phyloP scores from a whole-genome alignment of 2,329 filamentous ascomycete species.

The Atkinsonella texensis region DNA sequence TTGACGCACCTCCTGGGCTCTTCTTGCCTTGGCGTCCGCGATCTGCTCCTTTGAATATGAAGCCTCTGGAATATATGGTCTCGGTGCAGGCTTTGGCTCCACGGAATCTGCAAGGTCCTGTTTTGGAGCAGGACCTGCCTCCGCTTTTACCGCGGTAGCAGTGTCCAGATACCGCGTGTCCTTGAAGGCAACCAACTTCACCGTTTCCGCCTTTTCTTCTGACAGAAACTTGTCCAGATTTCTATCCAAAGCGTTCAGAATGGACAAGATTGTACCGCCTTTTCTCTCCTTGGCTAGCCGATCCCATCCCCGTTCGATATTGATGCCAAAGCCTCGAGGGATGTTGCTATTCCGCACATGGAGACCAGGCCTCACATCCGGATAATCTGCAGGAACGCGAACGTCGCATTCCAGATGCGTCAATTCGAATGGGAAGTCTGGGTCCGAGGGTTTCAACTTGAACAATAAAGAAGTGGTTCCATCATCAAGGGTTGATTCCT shows the following conservation, averaged over 20 bases:
- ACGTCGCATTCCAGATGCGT: slow-evolving; percentile 56
- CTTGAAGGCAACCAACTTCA: slow-evolving; percentile 53
- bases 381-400: slow-evolving; percentile 52
- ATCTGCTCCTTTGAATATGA: slow-evolving; percentile 49
- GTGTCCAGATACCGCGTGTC: slow-evolving; percentile 38
- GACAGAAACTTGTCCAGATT: slow-evolving; percentile 59
- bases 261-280: slow-evolving; percentile 47
- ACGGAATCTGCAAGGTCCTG: background rate
- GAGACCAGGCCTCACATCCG: slow-evolving; percentile 43
- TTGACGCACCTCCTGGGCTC: slow-evolving; percentile 56
- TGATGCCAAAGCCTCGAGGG: slow-evolving; percentile 59
- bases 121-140: slow-evolving; percentile 3
- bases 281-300: slow-evolving; percentile 44
- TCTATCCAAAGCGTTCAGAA: slow-evolving; percentile 60
- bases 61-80: slow-evolving; percentile 29
- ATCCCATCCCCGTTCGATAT: slow-evolving; percentile 65
- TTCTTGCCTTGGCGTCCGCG: slow-evolving; percentile 46
- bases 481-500: slow-evolving; percentile 29
- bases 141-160: slow-evolving; percentile 3
- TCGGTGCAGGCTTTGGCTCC: slow-evolving; percentile 9
- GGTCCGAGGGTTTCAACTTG: slow-evolving; percentile 60
- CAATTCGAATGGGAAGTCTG: slow-evolving; percentile 73
- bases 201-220: slow-evolving; percentile 57
- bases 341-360: slow-evolving; percentile 57
- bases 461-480: slow-evolving; percentile 49